These are phyloP conservation scores for Paraphaeosphaeria sporulosa DNA, from an alignment of 2,329 filamentous ascomycete species.

Conservation along the genomic window DNA sequence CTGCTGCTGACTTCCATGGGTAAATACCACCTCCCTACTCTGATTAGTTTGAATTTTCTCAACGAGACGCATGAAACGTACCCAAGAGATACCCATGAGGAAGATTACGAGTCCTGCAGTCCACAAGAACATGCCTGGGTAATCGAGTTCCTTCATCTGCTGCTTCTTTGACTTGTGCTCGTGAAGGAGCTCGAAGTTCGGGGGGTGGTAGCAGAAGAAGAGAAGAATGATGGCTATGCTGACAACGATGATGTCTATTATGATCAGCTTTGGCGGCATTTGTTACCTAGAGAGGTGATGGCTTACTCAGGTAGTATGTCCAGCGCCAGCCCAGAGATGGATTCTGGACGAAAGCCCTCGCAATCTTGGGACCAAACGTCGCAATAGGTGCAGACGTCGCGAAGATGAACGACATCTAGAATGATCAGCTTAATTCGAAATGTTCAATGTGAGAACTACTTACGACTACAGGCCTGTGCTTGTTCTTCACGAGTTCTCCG, in stretches of 20 bases:
- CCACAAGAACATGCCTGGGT: constrained; percentile 22
- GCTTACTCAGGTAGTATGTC: constrained; percentile 25
- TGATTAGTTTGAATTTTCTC: not conserved
- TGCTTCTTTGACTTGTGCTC: constrained; percentile 23
- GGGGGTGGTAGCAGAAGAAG: constrained; percentile 26
- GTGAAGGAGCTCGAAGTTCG: constrained; percentile 22
- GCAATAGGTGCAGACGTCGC: constrained; percentile 22
- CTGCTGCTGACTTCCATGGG: constrained; percentile 36
- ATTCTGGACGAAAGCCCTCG: constrained; percentile 19
- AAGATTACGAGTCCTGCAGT: constrained; percentile 22
- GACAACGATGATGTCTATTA: constrained; percentile 19
- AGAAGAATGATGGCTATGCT: constrained; percentile 19
- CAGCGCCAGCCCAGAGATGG: constrained; percentile 23
- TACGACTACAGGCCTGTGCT: constrained; percentile 19
- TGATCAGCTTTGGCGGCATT: not conserved
- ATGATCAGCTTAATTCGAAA: not conserved
- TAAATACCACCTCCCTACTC: constrained; percentile 38
- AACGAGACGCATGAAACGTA: not conserved
- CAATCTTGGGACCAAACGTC: constrained; percentile 24
- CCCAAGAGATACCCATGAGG: constrained; percentile 24
- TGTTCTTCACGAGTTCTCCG: constrained; percentile 25
- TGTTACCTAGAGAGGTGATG: no score
- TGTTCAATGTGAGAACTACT: not conserved
- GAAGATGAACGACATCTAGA: constrained; percentile 22
- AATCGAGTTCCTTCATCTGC: constrained; percentile 22